Conservation (phyloP, 1,284 basidiomycete genomes). For the Tilletia setariae region DNA sequence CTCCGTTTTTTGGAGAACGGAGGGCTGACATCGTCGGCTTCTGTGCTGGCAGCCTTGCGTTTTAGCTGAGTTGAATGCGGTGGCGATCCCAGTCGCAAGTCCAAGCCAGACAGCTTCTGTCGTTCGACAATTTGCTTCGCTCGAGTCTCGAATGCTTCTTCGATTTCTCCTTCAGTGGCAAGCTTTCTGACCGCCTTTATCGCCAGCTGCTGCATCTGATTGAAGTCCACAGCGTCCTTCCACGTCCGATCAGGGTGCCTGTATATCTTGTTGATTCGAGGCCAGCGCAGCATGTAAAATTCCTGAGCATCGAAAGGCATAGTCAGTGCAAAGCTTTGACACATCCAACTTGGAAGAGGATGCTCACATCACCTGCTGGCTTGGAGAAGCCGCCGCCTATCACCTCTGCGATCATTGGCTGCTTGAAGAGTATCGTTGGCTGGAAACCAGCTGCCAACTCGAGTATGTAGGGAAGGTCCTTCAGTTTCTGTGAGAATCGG, state of each 20-base stretch:
- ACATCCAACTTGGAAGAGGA: neutral
- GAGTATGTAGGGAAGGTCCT: neutral
- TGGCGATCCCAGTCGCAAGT: neutral
- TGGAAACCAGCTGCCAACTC: neutral
- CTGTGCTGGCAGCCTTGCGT: neutral
- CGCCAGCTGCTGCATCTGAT: neutral
- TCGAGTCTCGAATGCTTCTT: conserved; percentile 1
- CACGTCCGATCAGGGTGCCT: neutral
- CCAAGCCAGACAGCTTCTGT: neutral
- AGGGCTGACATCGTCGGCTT: too few relatives aligned
- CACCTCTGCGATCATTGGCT: conserved; percentile 1
- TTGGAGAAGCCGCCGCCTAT: conserved; percentile 2
- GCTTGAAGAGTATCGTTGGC: neutral
- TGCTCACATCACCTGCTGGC: neutral
- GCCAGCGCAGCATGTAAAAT: conserved; percentile 6
- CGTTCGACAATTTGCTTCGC: neutral
- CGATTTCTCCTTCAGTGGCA: neutral
- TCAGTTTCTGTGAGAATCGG: neutral
- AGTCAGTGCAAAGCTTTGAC: neutral
- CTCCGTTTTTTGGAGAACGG: too few relatives aligned
- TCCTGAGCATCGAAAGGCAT: neutral
- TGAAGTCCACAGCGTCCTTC: neutral
- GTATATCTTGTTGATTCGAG: conserved; percentile 9
- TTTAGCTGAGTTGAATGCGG: neutral
- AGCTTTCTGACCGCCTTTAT: conserved; percentile 3